Conservation (phyloP, 441 rosid species). For the Pelargonium myrrhifolium region DNA sequence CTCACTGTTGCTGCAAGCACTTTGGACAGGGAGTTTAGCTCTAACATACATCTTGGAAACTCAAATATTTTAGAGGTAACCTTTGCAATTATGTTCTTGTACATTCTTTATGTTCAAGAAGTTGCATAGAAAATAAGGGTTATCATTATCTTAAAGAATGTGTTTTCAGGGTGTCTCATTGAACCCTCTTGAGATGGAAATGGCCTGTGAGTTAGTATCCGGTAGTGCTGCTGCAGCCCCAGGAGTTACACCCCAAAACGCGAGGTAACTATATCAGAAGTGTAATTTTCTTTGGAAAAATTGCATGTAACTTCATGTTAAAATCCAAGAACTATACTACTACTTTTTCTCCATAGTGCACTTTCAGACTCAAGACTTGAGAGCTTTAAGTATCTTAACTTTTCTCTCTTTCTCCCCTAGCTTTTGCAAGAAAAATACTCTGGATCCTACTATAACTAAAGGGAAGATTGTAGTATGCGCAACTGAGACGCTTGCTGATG, state of each 20-base stretch:
- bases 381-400: neutral
- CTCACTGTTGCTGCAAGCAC: slow-evolving; percentile 35
- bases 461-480: slow-evolving; percentile 44
- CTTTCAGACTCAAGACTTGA: neutral
- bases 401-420: slow-evolving; percentile 20
- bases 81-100: neutral
- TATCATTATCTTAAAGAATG: too few relatives aligned
- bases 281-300: too few relatives aligned
- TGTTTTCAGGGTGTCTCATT: slow-evolving; percentile 34
- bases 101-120: too few relatives aligned
- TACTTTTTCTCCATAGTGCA: too few relatives aligned
- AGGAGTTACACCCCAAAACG: slow-evolving; percentile 35
- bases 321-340: too few relatives aligned
- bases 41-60: slow-evolving; percentile 23
- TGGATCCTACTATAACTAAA: slow-evolving; percentile 29
- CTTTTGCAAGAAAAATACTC: slow-evolving; percentile 42
- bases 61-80: slow-evolving; percentile 34
- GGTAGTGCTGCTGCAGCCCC: slow-evolving; percentile 41
- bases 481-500: slow-evolving; percentile 23
- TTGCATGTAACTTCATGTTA: too few relatives aligned
- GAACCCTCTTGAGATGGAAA: slow-evolving; percentile 38
- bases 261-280: slow-evolving; percentile 28
- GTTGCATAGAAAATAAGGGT: too few relatives aligned
- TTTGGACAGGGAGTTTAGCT: slow-evolving; percentile 28
- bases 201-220: slow-evolving; percentile 26